These are phyloP conservation scores for Tanacetum coccineum DNA, from an alignment of 129 eudicot species.

Conservation along the genomic window DNA sequence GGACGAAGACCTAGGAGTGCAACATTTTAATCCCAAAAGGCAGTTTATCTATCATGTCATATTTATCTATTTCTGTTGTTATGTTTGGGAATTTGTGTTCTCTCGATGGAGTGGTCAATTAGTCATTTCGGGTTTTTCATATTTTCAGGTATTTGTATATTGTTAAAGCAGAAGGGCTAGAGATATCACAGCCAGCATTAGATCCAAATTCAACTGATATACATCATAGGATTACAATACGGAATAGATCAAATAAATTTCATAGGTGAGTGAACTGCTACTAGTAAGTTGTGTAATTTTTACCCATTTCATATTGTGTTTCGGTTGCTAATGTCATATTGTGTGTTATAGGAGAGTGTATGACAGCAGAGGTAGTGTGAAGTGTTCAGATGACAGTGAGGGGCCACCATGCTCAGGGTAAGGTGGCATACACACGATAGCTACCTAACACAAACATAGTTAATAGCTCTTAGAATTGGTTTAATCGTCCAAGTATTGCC, in stretches of 20 bases:
- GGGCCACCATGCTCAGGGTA: constrained; percentile 99
- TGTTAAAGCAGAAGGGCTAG: constrained; percentile 67
- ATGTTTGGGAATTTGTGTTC: not conserved
- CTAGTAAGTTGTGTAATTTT: not conserved
- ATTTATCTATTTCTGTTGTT: not conserved
- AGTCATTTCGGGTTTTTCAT: not conserved
- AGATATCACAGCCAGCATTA: constrained; percentile 96
- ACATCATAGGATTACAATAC: constrained; percentile 84
- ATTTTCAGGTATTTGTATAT: constrained; percentile 65
- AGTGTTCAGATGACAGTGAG: constrained; percentile 64
- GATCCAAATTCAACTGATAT: constrained; percentile 95
- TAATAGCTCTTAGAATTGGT: too few species aligned
- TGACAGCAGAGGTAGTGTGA: constrained; percentile 68
- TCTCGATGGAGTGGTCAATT: not conserved
- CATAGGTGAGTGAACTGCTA: constrained; percentile 51
- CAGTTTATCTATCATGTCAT: constrained; percentile 21
- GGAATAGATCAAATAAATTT: constrained; percentile 52
- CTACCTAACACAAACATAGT: too few species aligned
- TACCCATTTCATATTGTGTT: not conserved
- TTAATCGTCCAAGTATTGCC: too few species aligned
- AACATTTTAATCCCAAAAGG: constrained; percentile 85
- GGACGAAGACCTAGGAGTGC: constrained; percentile 94
- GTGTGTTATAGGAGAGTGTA: constrained; percentile 63
- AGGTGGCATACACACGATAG: constrained; percentile 10
- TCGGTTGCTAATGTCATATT: not conserved